Base-by-base conservation (phyloP, 148 eudicot species). In the Polygonum aviculare region DNA sequence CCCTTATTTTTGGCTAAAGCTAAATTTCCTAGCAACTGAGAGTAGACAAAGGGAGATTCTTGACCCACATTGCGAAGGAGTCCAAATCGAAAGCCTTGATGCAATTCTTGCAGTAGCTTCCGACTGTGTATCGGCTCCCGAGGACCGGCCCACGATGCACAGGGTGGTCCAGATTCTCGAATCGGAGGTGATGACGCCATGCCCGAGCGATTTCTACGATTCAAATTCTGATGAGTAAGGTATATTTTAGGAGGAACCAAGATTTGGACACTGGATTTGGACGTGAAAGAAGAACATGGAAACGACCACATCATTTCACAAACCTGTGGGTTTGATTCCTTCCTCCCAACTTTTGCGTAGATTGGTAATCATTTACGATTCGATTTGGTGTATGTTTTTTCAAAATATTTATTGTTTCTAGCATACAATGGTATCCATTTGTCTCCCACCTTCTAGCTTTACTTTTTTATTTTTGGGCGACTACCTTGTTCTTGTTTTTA, bases 91-190 rank as follows among this genome's bases (percentile, higher is more conserved):
- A 82, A 95, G 83, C 80, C 91, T 95, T n/a, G 98, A 95, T 55
- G 91, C 94, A 44, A 69, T 95, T 48, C 85, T 95, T 36, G 87
- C 93, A 39, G 77, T 93, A 12, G 97, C 99, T 8, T 86, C 83
- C 78, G 97, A 90, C 62, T 95, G 99, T 48, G 91, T 96, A 70
- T 89, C 99, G 52, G 75, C 80, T 70, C 98, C 99, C 57, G 99
- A 95, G 79, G 99, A 95, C 49, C 88, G 99, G 47, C 99, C 99
- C 67, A 93, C 99, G 38, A 95, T 93, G 96, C 96, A 95, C 84
- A 80, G 98, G 83, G 99, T 95, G 14, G 89, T 91, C 74, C 97
- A 95, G 83, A 79, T 86, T 69, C 89, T 95, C 44, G 99, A 95
- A 84, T 90, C 97, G 47, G 99, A 95, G 81, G 96, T 95, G 78